Conservation (phyloP, 176 grass and related monocot genomes). For the Hordeum vulgare region MorexV3_pseudomolecules_assembly NC_058521.1:589627084-589627583, state of each 20-base stretch:
- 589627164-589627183: constrained; percentile 30
- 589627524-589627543: neutral
- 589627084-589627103: constrained; percentile 14
- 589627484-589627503: neutral
- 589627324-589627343: constrained; percentile 56
- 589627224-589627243: constrained; percentile 43
- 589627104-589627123: neutral
- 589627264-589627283: constrained; percentile 43
- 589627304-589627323: constrained; percentile 39
- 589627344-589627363: constrained; percentile 43
- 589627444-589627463: neutral
- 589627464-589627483: neutral
- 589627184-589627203: constrained; percentile 37
- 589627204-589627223: constrained; percentile 42
- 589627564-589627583: constrained; percentile 4
- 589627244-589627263: constrained; percentile 49
- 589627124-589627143: neutral
- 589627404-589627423: constrained; percentile 47
- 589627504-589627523: too few species aligned
- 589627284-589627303: constrained; percentile 71
- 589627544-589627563: neutral
- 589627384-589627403: constrained; percentile 75
- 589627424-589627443: neutral
- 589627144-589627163: constrained; percentile 11
- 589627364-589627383: constrained; percentile 88